These are phyloP conservation scores for Bipolaris bicolor DNA, from an alignment of 2,329 filamentous ascomycete species.

Conservation along the genomic window DNA sequence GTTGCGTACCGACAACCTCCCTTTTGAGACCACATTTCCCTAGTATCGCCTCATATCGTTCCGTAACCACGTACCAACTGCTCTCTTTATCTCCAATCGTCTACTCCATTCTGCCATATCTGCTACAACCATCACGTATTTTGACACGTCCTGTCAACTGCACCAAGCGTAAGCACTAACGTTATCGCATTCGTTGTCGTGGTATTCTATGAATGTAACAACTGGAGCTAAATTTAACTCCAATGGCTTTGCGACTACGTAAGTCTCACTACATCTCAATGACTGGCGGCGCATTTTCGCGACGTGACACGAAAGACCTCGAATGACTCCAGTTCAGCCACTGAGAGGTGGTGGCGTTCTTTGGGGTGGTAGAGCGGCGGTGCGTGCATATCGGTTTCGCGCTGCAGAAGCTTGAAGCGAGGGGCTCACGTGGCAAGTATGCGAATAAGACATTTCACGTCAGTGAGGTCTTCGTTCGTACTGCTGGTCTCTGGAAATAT, in stretches of 20 bases:
- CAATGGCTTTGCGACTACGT: neutral
- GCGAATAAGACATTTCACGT: neutral
- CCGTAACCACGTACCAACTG: neutral
- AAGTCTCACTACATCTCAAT: neutral
- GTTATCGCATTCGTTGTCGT: neutral
- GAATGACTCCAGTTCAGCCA: neutral
- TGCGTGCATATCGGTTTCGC: slow-evolving; percentile 1
- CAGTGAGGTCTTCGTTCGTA: neutral
- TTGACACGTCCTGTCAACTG: neutral
- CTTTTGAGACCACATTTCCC: neutral
- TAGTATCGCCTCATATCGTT: neutral
- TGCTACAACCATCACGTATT: neutral
- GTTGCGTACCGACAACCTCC: neutral
- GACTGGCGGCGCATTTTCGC: neutral
- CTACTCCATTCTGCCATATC: neutral
- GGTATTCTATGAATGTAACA: neutral
- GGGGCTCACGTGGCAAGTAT: neutral
- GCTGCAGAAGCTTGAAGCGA: neutral
- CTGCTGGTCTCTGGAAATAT: neutral
- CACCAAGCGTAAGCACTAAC: neutral
- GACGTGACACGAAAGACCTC: neutral
- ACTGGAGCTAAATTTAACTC: neutral
- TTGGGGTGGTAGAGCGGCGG: neutral
- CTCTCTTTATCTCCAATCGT: neutral
- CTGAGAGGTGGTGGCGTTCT: neutral